Conservation (phyloP, 176 grass and related monocot species). For the Rhynchospora breviuscula region DNA sequence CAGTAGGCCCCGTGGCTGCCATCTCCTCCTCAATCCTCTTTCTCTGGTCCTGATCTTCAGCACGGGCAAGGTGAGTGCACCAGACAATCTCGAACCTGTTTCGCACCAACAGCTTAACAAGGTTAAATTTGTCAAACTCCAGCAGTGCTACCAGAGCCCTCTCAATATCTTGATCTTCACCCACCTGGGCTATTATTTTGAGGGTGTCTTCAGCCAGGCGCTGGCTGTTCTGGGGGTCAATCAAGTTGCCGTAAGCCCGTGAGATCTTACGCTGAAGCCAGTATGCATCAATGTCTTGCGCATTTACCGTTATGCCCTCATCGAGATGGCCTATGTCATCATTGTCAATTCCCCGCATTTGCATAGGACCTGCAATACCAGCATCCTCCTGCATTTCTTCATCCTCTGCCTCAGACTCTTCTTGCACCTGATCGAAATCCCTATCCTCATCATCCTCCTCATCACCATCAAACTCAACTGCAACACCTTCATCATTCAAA, state of each 20-base stretch:
- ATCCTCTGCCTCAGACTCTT: slow-evolving; percentile 79
- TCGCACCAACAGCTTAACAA: slow-evolving; percentile 65
- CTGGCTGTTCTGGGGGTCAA: slow-evolving; percentile 79
- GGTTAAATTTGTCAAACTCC: slow-evolving; percentile 94
- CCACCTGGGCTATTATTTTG: slow-evolving; percentile 67
- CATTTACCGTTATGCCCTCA: slow-evolving; percentile 59
- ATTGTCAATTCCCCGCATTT: slow-evolving; percentile 75
- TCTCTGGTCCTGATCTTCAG: slow-evolving; percentile 74
- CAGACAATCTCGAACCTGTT: slow-evolving; percentile 98
- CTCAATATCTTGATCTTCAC: slow-evolving; percentile 74
- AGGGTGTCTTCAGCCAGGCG: slow-evolving; percentile 76
- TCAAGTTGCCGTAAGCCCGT: slow-evolving; percentile 62
- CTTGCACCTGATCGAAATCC: slow-evolving; percentile 96
- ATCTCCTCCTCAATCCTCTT: slow-evolving; percentile 93
- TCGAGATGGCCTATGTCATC: slow-evolving; percentile 63
- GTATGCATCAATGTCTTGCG: slow-evolving; percentile 97
- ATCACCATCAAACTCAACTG: slow-evolving; percentile 82
- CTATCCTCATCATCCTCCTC: slow-evolving; percentile 83
- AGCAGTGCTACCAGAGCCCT: slow-evolving; percentile 73
- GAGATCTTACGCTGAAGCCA: slow-evolving; percentile 97
- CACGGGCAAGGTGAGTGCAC: slow-evolving; percentile 83
- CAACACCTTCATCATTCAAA: slow-evolving; percentile 82
- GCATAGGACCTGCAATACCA: slow-evolving; percentile 61
- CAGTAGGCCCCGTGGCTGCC: slow-evolving; percentile 35
- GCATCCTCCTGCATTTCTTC: slow-evolving; percentile 47